phyloP scores from a whole-genome alignment of 192 early-diverging fungal genomes.

The Rhizoclosmatium globosum region DNA sequence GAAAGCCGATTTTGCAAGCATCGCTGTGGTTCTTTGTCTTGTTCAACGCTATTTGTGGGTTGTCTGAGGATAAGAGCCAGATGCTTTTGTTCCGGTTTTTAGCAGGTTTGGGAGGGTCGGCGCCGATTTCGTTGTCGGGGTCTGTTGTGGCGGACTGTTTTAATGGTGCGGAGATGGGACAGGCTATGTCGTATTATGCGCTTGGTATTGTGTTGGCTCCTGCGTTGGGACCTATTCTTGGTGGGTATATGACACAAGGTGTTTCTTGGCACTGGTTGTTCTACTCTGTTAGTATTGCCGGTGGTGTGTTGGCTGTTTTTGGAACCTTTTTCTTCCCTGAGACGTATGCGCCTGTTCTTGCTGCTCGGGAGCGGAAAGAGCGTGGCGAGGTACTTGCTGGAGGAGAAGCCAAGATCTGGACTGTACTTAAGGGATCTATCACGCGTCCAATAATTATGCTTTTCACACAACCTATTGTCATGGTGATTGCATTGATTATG shows the following conservation, averaged over 20 bases:
- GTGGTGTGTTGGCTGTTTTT: slow-evolving; percentile 55
- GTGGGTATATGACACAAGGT: slow-evolving; percentile 60
- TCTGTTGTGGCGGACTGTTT: slow-evolving; percentile 63
- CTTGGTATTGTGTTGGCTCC: slow-evolving; percentile 60
- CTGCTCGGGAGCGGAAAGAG: background rate
- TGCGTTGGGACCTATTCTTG: slow-evolving; percentile 60
- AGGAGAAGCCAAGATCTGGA: background rate
- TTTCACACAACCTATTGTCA: slow-evolving; percentile 19
- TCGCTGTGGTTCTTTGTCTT: slow-evolving; percentile 53
- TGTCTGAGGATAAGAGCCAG: slow-evolving; percentile 44
- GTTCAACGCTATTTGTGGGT: slow-evolving; percentile 57
- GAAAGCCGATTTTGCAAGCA: slow-evolving; percentile 51
- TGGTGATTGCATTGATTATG: slow-evolving; percentile 22
- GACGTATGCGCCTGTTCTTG: slow-evolving; percentile 44
- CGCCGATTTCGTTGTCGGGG: slow-evolving; percentile 41
- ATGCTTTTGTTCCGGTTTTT: slow-evolving; percentile 56
- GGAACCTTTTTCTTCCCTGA: slow-evolving; percentile 67
- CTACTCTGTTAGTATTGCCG: slow-evolving; percentile 64
- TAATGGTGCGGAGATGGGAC: slow-evolving; percentile 58
- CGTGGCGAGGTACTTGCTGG: too few species aligned
- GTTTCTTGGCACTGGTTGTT: slow-evolving; percentile 67
- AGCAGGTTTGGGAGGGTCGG: slow-evolving; percentile 56
- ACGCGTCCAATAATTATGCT: slow-evolving; percentile 23
- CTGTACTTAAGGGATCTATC: background rate
- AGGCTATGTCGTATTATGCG: slow-evolving; percentile 61